Conservation (phyloP, 768 basidiomycete genomes). For the Auricularia heimuer region DNA sequence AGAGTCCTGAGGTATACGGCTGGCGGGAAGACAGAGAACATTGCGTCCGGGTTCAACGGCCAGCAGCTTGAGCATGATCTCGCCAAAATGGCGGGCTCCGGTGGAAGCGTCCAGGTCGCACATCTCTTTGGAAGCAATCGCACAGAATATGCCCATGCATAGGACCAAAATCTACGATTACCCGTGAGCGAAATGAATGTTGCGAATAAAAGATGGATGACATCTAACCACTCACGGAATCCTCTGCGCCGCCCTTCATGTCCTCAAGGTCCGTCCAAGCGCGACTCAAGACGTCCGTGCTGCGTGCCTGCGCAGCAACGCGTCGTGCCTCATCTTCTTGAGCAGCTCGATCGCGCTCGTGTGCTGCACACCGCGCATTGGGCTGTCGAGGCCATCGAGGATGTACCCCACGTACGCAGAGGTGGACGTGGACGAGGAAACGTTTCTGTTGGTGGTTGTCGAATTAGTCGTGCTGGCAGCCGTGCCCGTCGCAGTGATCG, state of each 20-base stretch:
- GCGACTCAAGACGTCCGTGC: constrained; percentile 58
- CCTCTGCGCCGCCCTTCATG: constrained; percentile 49
- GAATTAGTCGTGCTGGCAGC: no score
- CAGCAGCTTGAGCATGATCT: background rate
- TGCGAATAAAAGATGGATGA: background rate
- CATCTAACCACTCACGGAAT: constrained; percentile 38
- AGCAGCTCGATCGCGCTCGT: constrained; percentile 73
- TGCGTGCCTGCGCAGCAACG: constrained; percentile 71
- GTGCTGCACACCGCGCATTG: constrained; percentile 45
- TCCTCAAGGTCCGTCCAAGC: constrained; percentile 58
- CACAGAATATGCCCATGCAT: constrained; percentile 3
- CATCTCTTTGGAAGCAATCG: background rate
- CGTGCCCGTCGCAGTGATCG: no score
- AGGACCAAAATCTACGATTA: constrained; percentile 3
- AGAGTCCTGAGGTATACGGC: constrained; percentile 1
- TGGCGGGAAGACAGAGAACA: background rate
- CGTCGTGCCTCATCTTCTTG: constrained; percentile 58
- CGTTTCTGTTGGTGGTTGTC: no score
- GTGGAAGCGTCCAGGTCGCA: background rate
- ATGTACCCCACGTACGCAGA: constrained; percentile 57
- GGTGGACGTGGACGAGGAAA: no score
- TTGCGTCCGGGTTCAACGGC: background rate
- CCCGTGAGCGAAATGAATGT: background rate
- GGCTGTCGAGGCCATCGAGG: constrained; percentile 60
- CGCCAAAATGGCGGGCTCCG: background rate